Evolutionary conservation across 768 basidiomycete genomes (phyloP), one percentile per base, ranked within the genome.

Genomic region (Rhizopogon vesiculosus): DNA sequence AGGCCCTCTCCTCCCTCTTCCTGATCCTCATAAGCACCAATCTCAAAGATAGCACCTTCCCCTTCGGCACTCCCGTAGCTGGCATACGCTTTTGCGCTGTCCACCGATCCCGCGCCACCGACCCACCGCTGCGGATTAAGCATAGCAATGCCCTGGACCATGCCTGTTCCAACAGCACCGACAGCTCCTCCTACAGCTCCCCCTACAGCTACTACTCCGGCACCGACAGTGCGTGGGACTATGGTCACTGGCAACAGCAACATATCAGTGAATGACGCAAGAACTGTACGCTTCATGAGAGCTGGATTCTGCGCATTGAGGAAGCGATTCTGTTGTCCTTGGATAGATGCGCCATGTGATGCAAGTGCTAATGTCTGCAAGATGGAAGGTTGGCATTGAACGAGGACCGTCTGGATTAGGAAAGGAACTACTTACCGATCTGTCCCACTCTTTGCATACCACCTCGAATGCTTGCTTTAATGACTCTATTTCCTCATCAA

Each of bases 231-330:
- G 13, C 90, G 84, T 0, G 96, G 96, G 2, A 98, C 94, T 67
- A 98, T 96, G 1, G 95, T 97, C 16, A 99, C 97, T 0, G 97
- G 96, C 0, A 98, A 76, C 0, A 98, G 75, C 6, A 99, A 84
- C 1, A 93, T 81, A 57, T 91, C 87, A 2, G 91, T 90, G 69
- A 99, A 98, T 0, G 93, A 91, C 0, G 93, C 88, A 1, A 98
- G 79, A 7, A 98, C 91, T 62, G 89, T 97, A 42, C 92, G 85
- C 65, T 99, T 99, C 56, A 95, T 84, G 58, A 85, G 84, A 1
- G 93, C 93, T 0, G 96, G 96, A 64, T 98, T 96, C 51, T 87
- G 81, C 1, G 93, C 88, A 18, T 78, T 76, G 3, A 97, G 78
- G 72, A 98, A 96, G 42, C 89, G 86, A 10, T 83, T 72, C 45